These are phyloP conservation scores for Xylaria venustula DNA, from an alignment of 495 filamentous ascomycete genomes.

Conservation along the genomic window DNA sequence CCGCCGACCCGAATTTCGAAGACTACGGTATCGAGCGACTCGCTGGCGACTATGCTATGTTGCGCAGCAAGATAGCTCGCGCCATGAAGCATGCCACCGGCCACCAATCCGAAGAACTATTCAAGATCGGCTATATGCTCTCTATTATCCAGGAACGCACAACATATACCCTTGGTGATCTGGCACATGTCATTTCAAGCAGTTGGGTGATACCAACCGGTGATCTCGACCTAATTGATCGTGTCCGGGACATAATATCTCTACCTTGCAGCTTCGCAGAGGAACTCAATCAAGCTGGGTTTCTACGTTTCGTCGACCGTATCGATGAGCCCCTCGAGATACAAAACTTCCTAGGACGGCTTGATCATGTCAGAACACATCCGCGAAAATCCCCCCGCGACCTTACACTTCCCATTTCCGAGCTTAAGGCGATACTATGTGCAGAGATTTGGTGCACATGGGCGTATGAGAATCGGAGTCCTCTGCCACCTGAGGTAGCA, in stretches of 20 bases:
- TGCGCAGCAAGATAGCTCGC: neutral
- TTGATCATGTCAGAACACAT: neutral
- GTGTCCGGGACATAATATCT: neutral
- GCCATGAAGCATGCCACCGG: conserved; percentile 2
- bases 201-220: neutral
- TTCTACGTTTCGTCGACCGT: neutral
- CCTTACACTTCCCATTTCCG: neutral
- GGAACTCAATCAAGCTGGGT: neutral
- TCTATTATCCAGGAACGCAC: neutral
- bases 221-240: neutral
- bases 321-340: neutral
- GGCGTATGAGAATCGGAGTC: neutral
- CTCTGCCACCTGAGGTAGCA: neutral
- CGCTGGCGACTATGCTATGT: neutral
- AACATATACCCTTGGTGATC: neutral
- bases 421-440: neutral
- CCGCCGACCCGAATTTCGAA: neutral
- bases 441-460: conserved; percentile 10
- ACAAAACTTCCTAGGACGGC: neutral
- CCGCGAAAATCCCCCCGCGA: neutral
- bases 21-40: neutral
- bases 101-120: neutral
- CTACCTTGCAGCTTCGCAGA: neutral
- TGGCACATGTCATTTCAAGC: neutral
- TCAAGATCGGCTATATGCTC: conserved; percentile 6